Conservation (phyloP, 2,329 filamentous ascomycete genomes). For the Aspergillus candidus region DNA sequence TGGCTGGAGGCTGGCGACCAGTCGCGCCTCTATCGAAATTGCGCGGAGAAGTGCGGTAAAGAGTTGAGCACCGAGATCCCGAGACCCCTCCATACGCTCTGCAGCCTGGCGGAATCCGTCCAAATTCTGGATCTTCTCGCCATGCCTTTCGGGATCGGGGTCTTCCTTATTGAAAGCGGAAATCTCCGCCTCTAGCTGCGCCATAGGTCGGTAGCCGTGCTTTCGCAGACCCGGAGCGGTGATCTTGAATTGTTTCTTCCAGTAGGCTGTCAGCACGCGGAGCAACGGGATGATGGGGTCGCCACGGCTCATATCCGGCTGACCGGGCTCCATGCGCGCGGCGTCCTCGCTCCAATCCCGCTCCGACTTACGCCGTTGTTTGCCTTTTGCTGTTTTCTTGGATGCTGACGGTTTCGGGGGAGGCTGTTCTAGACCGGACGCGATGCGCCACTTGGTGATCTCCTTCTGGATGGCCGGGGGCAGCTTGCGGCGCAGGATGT, state of each 20-base stretch:
- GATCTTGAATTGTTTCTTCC: slow-evolving; percentile 76
- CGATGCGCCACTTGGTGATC: slow-evolving; percentile 64
- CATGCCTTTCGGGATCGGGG: slow-evolving; percentile 60
- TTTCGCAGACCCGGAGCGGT: slow-evolving; percentile 80
- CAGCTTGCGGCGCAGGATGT: slow-evolving; percentile 68
- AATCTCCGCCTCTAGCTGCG: slow-evolving; percentile 66
- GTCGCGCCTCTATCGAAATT: slow-evolving; percentile 71
- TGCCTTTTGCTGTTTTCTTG: slow-evolving; percentile 34
- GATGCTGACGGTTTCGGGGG: slow-evolving; percentile 39
- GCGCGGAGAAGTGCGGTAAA: slow-evolving; percentile 81
- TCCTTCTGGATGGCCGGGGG: slow-evolving; percentile 63
- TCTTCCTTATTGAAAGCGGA: slow-evolving; percentile 61
- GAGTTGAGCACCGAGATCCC: slow-evolving; percentile 81
- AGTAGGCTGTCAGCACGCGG: slow-evolving; percentile 72
- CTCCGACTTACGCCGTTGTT: slow-evolving; percentile 34
- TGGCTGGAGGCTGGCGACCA: slow-evolving; percentile 80
- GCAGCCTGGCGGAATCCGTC: slow-evolving; percentile 65
- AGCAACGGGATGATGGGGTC: slow-evolving; percentile 76
- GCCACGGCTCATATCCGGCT: slow-evolving; percentile 70
- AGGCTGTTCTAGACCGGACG: slow-evolving; percentile 54
- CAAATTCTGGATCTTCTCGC: slow-evolving; percentile 65
- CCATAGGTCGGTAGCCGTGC: slow-evolving; percentile 76
- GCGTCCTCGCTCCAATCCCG: slow-evolving; percentile 70
- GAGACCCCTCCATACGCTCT: slow-evolving; percentile 66
- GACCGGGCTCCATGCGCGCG: slow-evolving; percentile 61